phyloP scores from a whole-genome alignment of 352 stramenopile genomes.

The Globisporangium echinulatum region DNA sequence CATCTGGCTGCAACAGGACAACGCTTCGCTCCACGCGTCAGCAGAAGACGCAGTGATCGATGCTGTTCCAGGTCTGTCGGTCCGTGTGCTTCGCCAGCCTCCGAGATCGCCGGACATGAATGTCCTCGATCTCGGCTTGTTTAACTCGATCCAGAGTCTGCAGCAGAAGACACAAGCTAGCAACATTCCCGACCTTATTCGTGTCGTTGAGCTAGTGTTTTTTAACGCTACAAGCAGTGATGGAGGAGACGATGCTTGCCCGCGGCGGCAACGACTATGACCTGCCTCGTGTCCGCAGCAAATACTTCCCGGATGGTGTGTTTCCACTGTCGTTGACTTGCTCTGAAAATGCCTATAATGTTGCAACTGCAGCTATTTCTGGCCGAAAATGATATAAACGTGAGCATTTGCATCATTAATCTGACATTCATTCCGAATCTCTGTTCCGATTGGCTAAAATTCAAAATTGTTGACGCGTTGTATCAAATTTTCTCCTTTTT shows the following conservation, averaged over 20 bases:
- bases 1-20: background rate
- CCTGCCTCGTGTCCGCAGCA: background rate
- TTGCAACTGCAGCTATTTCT: background rate
- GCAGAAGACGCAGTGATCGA: no score
- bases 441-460: no score
- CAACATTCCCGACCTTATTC: slow-evolving; percentile 5
- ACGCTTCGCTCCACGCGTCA: background rate
- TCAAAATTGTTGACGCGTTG: no score
- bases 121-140: slow-evolving; percentile 13
- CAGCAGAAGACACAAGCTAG: slow-evolving; percentile 6
- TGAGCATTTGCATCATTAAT: no score
- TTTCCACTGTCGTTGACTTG: background rate
- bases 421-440: no score
- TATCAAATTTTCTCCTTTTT: no score
- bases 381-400: no score
- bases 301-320: background rate
- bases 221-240: slow-evolving; percentile 11
- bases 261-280: background rate
- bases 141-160: slow-evolving; percentile 7
- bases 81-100: background rate
- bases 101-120: slow-evolving; percentile 10
- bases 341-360: background rate
- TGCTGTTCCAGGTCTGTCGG: no score
- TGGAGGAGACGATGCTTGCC: background rate
- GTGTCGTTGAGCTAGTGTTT: slow-evolving; percentile 1